Evolutionary conservation across 805 yeast genomes (phyloP).

Genomic region (Pichia scutulata): DNA sequence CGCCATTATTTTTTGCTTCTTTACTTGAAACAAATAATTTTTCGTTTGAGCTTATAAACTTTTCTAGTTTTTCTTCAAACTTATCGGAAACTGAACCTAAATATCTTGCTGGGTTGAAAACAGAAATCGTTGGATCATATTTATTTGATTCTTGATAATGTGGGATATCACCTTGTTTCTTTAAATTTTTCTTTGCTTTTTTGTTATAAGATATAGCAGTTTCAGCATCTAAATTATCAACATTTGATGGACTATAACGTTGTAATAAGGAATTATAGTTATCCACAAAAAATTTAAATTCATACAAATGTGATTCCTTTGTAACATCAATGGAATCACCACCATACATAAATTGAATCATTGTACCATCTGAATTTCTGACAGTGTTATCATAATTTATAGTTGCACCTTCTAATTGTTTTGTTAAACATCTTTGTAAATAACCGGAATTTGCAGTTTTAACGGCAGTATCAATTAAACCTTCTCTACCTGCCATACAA

Average conservation of each 20-base stretch:
- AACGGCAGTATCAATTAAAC: conserved; percentile 98
- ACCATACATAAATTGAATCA: conserved; percentile 93
- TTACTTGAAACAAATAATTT: conserved; percentile 48
- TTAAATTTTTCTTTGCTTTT: conserved; percentile 66
- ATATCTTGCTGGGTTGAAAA: conserved; percentile 81
- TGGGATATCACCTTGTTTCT: conserved; percentile 54
- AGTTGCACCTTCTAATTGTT: conserved; percentile 96
- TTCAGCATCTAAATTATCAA: conserved; percentile 75
- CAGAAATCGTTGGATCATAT: conserved; percentile 83
- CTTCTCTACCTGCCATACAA: conserved; percentile 99
- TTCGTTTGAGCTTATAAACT: conserved; percentile 50
- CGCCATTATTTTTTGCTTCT: conserved; percentile 38
- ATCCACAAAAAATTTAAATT: conserved; percentile 87
- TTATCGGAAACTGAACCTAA: conserved; percentile 89
- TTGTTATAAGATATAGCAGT: conserved; percentile 74
- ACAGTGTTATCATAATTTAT: conserved; percentile 91
- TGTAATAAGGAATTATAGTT: conserved; percentile 80
- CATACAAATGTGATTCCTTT: conserved; percentile 87
- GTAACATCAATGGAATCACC: conserved; percentile 95
- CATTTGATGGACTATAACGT: conserved; percentile 78
- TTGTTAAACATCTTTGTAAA: conserved; percentile 95
- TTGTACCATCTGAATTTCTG: conserved; percentile 89
- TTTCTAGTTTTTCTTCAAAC: conserved; percentile 75
- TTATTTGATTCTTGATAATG: conserved; percentile 55
- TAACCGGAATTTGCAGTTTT: conserved; percentile 98